Evolutionary conservation across 2,329 filamentous ascomycete species (phyloP).

Genomic region (Arthrobotrys iridis): DNA sequence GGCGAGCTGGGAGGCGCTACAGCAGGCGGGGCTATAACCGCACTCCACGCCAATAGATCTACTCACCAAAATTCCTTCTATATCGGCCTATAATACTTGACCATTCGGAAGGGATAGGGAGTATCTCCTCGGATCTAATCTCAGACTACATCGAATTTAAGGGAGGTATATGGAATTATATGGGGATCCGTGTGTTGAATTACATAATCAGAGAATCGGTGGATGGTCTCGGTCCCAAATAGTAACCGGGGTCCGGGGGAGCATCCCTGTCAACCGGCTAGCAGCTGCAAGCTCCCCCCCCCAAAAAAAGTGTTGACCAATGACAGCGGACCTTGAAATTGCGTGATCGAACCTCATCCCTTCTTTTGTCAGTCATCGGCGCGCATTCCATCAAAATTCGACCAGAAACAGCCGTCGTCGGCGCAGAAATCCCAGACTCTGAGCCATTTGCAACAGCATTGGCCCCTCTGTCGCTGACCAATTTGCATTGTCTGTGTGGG

Average conservation of each 20-base stretch:
- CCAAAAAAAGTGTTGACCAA: conserved; percentile 6
- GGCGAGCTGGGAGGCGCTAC: conserved; percentile 44
- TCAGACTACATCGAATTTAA: no score
- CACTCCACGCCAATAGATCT: neutral
- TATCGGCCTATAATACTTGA: no score
- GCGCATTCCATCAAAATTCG: conserved; percentile 3
- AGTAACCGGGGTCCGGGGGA: neutral
- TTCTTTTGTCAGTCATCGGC: conserved; percentile 23
- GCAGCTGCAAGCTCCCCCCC: neutral
- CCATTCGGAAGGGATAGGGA: neutral
- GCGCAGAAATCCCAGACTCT: conserved; percentile 8
- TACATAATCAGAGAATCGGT: conserved; percentile 6
- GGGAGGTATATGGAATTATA: neutral
- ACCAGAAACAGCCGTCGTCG: conserved; percentile 30
- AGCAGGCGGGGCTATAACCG: conserved; percentile 35
- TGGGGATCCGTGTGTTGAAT: neutral
- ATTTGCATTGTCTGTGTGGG: conserved; percentile 4
- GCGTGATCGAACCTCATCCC: conserved; percentile 48
- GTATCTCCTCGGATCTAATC: no score
- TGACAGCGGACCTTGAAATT: conserved; percentile 22
- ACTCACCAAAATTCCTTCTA: no score
- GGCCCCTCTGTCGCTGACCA: conserved; percentile 12
- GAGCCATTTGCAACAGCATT: neutral
- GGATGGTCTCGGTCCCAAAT: conserved; percentile 4
- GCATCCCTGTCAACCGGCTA: neutral